These are phyloP conservation scores for Ogataea haglerorum DNA, from an alignment of 805 yeast genomes.

Conservation along the genomic window DNA sequence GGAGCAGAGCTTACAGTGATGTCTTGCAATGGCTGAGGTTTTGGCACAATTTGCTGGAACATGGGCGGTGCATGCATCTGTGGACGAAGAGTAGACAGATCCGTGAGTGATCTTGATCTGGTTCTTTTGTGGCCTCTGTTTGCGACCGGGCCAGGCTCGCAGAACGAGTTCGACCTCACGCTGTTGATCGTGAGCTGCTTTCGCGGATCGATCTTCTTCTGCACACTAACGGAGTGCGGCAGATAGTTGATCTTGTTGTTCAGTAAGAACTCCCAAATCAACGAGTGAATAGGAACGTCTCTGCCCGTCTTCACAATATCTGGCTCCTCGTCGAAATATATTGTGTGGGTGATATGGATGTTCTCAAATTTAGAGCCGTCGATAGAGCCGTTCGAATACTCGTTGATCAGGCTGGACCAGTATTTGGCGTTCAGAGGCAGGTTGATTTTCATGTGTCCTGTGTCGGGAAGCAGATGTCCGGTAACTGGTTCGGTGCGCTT, in stretches of 20 bases:
- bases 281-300: constrained; percentile 25
- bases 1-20: constrained; percentile 20
- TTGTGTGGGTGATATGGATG: constrained; percentile 28
- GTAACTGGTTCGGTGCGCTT: constrained; percentile 31
- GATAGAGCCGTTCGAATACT: constrained; percentile 31
- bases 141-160: not conserved
- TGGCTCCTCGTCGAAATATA: constrained; percentile 29
- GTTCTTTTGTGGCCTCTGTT: constrained; percentile 34
- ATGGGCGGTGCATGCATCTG: constrained; percentile 3
- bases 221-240: constrained; percentile 27
- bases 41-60: constrained; percentile 3
- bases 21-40: constrained; percentile 1
- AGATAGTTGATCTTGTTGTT: constrained; percentile 18
- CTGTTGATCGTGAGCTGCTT: not conserved
- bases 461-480: constrained; percentile 24
- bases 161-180: constrained; percentile 4
- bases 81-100: constrained; percentile 23
- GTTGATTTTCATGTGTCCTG: constrained; percentile 22
- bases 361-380: constrained; percentile 19
- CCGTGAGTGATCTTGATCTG: constrained; percentile 34
- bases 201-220: constrained; percentile 1
- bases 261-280: constrained; percentile 32
- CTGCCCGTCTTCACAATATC: constrained; percentile 13
- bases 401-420: constrained; percentile 32
- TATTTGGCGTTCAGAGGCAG: constrained; percentile 32